Conservation (phyloP, 2,329 filamentous ascomycete genomes). For the Emergomyces pasteurianus region DNA sequence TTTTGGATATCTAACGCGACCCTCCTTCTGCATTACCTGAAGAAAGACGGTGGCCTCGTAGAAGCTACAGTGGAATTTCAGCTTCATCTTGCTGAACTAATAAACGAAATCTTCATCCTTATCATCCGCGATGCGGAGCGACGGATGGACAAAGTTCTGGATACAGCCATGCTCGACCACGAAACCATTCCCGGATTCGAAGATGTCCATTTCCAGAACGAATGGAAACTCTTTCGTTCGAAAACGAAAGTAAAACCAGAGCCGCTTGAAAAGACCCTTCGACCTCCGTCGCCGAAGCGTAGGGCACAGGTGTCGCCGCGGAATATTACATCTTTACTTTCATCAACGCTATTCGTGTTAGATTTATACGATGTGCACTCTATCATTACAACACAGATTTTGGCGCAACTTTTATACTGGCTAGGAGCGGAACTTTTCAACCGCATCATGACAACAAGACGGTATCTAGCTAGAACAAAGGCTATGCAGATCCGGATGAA, state of each 20-base stretch:
- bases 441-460: conserved; percentile 89
- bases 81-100: conserved; percentile 79
- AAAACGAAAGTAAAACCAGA: conserved; percentile 84
- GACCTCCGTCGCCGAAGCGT: conserved; percentile 86
- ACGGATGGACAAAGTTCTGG: conserved; percentile 89
- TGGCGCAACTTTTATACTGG: conserved; percentile 93
- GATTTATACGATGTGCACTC: conserved; percentile 99
- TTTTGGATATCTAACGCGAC: conserved; percentile 99
- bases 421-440: conserved; percentile 94
- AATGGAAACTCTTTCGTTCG: conserved; percentile 93
- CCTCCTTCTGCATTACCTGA: conserved; percentile 86
- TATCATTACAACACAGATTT: conserved; percentile 82
- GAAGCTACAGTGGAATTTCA: conserved; percentile 80
- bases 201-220: conserved; percentile 92
- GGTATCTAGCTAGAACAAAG: conserved; percentile 90
- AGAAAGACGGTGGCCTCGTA: conserved; percentile 77
- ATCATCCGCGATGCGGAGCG: conserved; percentile 94
- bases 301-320: conserved; percentile 83
- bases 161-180: conserved; percentile 89
- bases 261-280: conserved; percentile 76
- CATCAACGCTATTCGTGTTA: conserved; percentile 89
- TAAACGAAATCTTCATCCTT: conserved; percentile 97
- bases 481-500: conserved; percentile 99
- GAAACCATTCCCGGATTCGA: conserved; percentile 97
- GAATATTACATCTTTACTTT: conserved; percentile 89